Base-by-base conservation (phyloP, 1,139 yeast genomes). In the Kodamaea ohmeri region DNA sequence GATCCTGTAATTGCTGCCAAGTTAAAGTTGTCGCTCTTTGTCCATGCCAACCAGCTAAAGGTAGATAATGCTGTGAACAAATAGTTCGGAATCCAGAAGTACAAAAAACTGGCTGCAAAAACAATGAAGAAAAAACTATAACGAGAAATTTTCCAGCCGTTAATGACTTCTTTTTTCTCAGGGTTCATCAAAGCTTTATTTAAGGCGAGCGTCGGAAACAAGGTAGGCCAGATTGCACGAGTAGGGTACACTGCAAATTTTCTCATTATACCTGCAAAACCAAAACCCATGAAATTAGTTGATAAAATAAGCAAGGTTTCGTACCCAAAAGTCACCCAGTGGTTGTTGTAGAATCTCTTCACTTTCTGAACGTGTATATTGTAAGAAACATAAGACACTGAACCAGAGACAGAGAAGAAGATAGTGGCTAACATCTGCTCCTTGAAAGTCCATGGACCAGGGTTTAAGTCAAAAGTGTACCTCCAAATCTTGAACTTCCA, bases 391-490 rank as follows among this genome's bases (percentile, higher is more conserved):
- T 46, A 48, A 20, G 45, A 34, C 6, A 38, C 20, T 9, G 36
- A 35, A 3, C 46, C 46, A n/a, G 56, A 46, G 4, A 49, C 50
- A 1, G 53, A 39, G 35, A 40, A 49, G 43, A 50, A 49, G 11
- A 53, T 25, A 6, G 55, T 47, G 2, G 55, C 44, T 27, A 53
- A 43, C 49, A 55, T 46, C 35, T 55, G 59, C 35, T 55, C 59
- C 38, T 55, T 55, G 38, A 39, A 42, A 5, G 45, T 45, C 59
- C 59, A 55, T 2, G 58, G 57, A 4, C 59, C 59, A 11, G 58
- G 59, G 32, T 55, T 55, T 30, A 53, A 41, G 18, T 52, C 56
- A 15, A 52, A 11, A 2, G 42, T 39, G 48, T 53, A 41, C 15
- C 40, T 44, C 45, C 47, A 48, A 21, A 51, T 32, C 14, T 39